Base-by-base conservation (phyloP, 495 filamentous ascomycete species). In the Venustampulla echinocandica region DNA sequence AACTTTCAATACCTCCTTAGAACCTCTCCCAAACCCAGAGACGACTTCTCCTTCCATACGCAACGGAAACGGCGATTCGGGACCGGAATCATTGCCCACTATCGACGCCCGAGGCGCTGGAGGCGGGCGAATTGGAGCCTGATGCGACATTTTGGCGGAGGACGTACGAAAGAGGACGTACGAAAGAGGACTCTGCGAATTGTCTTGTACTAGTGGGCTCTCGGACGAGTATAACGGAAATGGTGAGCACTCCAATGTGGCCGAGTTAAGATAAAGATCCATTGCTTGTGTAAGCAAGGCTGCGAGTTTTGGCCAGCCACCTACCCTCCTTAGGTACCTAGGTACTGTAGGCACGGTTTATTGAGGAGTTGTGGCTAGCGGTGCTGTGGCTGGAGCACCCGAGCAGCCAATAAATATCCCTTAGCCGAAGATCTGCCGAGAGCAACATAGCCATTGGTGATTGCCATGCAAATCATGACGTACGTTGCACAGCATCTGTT, bases 11-110 rank as follows among this genome's bases (percentile, higher is more conserved):
- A 84, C 81, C 61, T 94, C 88, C 69, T 86, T 90, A 61, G 83
- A 89, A 33, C 92, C 92, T 34, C 92, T 81, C 14, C 92, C 92
- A 65, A 96, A 97, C 30, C 92, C 92, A 61, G 84, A 81, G 57
- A 97, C 86, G 13, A 98, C 87, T 38, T 78, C 74, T 5, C 92
- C 92, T 32, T 79, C 79, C 60, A 96, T 75, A 38, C 70, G 76
- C 50, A 95, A 69, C 0, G 92, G 92, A 65, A 80, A 97, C 0
- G 92, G 90, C 11, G 77, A 44, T 48, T 73, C 64, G 10, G 92
- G 90, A 11, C 87, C 88, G 13, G 61, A 54, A 18, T 81, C 74
- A 9, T 80, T 70, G 42, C 92, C 93, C 20, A 81, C 74, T 50
- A 85, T 69, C 30, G 70, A 64, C 32, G 77, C 77, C 53, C 83